Evolutionary conservation across 331 rosid species (phyloP).

Genomic region (Pyracantha coccinea): DNA sequence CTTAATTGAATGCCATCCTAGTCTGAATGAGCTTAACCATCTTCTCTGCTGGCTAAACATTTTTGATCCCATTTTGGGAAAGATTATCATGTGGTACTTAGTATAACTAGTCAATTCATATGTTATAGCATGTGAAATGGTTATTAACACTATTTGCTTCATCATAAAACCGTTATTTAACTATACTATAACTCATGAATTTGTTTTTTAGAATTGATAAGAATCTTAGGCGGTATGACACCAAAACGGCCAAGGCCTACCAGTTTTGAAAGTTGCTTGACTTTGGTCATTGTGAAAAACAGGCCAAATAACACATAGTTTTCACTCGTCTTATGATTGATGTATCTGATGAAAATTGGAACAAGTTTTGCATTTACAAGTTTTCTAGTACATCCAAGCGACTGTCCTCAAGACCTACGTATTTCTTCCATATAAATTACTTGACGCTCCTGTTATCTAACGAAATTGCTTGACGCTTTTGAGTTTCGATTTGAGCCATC

Average conservation of each 20-base stretch:
- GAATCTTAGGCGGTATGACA: neutral
- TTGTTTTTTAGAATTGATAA: neutral
- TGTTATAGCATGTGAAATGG: too few species aligned
- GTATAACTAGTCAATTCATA: too few species aligned
- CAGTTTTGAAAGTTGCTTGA: neutral
- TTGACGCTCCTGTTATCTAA: neutral
- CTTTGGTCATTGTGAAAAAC: neutral
- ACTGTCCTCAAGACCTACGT: too few species aligned
- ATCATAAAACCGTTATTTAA: too few species aligned
- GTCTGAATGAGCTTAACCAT: neutral
- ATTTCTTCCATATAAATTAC: neutral
- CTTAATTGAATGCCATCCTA: neutral
- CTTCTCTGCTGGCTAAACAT: neutral
- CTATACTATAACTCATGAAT: too few species aligned
- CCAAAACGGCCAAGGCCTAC: neutral
- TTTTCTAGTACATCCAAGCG: too few species aligned
- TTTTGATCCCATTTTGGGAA: neutral
- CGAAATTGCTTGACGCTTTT: slow-evolving; percentile 4
- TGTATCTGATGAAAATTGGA: neutral
- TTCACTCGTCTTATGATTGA: neutral
- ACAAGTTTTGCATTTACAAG: neutral
- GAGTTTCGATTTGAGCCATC: neutral
- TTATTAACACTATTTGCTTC: too few species aligned
- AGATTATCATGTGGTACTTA: too few species aligned
- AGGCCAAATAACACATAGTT: neutral